Evolutionary conservation across 805 yeast species (phyloP), one percentile per base, ranked within the genome.

Genomic region (Saturnispora sanitii): DNA sequence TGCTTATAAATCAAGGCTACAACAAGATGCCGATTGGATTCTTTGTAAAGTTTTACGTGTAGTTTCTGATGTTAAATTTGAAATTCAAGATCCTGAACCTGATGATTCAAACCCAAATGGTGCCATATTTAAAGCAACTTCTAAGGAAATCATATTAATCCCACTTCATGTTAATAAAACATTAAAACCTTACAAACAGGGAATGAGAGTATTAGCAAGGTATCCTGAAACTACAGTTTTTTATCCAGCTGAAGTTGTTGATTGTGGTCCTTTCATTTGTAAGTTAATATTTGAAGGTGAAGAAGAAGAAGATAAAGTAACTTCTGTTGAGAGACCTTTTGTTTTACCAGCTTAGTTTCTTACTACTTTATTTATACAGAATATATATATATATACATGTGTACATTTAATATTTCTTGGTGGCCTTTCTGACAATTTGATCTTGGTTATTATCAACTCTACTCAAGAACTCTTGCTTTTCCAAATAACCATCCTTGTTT

Each of bases 171-270:
- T 25, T 2, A 23, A 40, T 1, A 48, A 61, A 43, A 53, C 55
- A 4, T 58, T 77, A 43, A 56, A 62, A 19, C 68, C 70, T 34
- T 83, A 82, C 49, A 82, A 94, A 0, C 65, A 76, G 29, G 92
- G 94, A 0, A 69, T 87, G 1, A 78, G 77, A 49, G 97, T 92
- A 3, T 66, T 92, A 44, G 98, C 96, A 0, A 71, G 94, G 52
- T 92, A 92, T 53, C 98, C 98, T 1, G 98, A 92, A 51, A 92
- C 98, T 0, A 92, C 98, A 0, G 88, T 97, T 0, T 92, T 92
- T 53, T 92, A 92, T 53, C 85, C 94, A 3, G 99, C 98, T 0
- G 84, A 83, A 37, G 96, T 92, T 2, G 78, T 79, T 19, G 88
- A 94, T 0, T 77, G 75, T 40, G 68, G 83, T 48, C 88, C 81